phyloP scores from a whole-genome alignment of 352 stramenopile species.

The Elongisporangium senticosum region DNA sequence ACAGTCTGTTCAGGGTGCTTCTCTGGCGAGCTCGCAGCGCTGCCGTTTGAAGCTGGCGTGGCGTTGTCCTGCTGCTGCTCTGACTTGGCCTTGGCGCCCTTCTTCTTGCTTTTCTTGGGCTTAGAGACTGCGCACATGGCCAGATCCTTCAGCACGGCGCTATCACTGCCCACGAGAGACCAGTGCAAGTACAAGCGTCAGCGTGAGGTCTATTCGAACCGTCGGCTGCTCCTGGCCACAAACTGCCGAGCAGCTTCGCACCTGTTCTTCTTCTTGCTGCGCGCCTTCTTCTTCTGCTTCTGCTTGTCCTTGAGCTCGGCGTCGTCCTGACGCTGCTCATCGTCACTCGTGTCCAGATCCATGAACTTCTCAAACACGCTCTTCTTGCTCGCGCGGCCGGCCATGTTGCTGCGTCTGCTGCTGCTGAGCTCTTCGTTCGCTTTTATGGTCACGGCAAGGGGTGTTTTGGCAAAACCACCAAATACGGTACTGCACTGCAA shows the following conservation, averaged over 20 bases:
- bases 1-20: not conserved
- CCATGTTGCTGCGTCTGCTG: slow-evolving; percentile 14
- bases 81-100: slow-evolving; percentile 24
- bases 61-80: not conserved
- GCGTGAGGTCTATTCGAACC: not conserved
- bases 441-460: not conserved
- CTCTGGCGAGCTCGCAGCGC: not conserved
- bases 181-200: slow-evolving; percentile 4
- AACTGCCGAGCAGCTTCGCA: slow-evolving; percentile 4
- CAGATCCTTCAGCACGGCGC: slow-evolving; percentile 62
- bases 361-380: slow-evolving; percentile 72
- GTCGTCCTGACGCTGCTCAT: slow-evolving; percentile 50
- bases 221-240: not conserved
- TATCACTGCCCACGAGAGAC: slow-evolving; percentile 31
- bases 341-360: slow-evolving; percentile 39
- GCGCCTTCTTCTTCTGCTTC: slow-evolving; percentile 69
- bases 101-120: slow-evolving; percentile 58
- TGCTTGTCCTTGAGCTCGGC: slow-evolving; percentile 41
- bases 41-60: slow-evolving; percentile 4
- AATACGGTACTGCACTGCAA: not conserved
- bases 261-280: slow-evolving; percentile 75
- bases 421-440: not conserved
- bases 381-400: slow-evolving; percentile 39
- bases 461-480: not conserved
- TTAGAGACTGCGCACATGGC: slow-evolving; percentile 61